Evolutionary conservation across 306 rosid genomes (phyloP).

Genomic region (Cicer cuneatum): DNA sequence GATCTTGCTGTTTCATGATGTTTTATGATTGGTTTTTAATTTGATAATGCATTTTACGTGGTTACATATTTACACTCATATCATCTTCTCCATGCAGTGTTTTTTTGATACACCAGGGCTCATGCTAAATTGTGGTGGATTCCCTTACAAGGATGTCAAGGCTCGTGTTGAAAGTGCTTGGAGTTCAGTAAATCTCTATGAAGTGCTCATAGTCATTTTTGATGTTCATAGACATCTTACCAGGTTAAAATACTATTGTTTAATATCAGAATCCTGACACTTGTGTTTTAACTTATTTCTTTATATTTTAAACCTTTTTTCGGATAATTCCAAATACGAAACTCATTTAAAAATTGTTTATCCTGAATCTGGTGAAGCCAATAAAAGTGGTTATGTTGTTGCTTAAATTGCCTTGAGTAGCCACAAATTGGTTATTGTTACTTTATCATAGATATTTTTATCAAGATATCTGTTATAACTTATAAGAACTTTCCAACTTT

Average conservation of each 20-base stretch:
- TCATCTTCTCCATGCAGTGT: constrained; percentile 64
- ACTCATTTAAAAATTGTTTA: constrained; percentile 1
- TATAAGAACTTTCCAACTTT: neutral
- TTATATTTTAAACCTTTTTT: constrained; percentile 3
- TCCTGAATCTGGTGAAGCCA: neutral
- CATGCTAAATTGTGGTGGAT: constrained; percentile 63
- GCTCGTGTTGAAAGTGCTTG: constrained; percentile 95
- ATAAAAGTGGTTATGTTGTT: neutral
- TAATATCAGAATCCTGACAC: constrained; percentile 18
- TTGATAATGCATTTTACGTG: constrained; percentile 13
- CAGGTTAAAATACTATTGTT: constrained; percentile 55
- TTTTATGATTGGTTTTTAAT: constrained; percentile 6
- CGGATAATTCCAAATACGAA: constrained; percentile 9
- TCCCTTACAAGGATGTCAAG: constrained; percentile 81
- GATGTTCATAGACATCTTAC: constrained; percentile 93
- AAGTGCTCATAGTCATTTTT: constrained; percentile 83
- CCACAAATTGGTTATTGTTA: neutral
- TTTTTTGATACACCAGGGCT: constrained; percentile 97
- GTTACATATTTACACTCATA: constrained; percentile 8
- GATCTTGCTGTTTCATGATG: constrained; percentile 6
- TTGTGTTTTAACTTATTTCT: constrained; percentile 2
- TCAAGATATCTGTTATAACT: neutral
- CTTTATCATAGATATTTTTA: constrained; percentile 11
- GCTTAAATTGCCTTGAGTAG: neutral
- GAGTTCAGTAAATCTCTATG: constrained; percentile 86